Base-by-base conservation (phyloP, 441 rosid genomes). In the Croton setiger region DNA sequence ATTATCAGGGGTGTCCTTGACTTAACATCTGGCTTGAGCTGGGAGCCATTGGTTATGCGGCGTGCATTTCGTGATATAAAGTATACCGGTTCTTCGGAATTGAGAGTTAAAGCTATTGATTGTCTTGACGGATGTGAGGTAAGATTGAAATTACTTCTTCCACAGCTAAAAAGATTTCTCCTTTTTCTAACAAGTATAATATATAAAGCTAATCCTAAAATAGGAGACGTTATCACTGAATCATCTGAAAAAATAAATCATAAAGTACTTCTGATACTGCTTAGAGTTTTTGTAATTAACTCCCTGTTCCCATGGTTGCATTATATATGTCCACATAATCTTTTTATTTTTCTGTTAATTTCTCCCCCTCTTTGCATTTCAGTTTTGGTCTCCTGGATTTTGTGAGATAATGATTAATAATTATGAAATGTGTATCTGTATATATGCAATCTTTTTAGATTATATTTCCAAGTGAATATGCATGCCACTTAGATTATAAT, bases 41-140 rank as follows among this genome's bases (percentile, higher is more conserved):
- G 92, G 96, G 96, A 88, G 60, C 96, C 96, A 57, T 74, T 80
- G 85, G 92, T 88, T 62, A 85, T 88, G 92, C 82, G 83, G 82
- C 91, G 90, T 64, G 94, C 92, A 44, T 82, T 83, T 69, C 90
- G 90, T 60, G 85, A 84, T 72, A 68, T 67, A 20, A 76, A 60
- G 14, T 69, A 76, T 68, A n/a, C 73, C 74, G 82, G 47, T 2
- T 3, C 27, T 4, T 10, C 33, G 49, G 80, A 74, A 58, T 70
- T 77, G 64, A 75, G 76, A 35, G 93, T 86, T 20, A 63, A 67
- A 60, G 88, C 88, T 57, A 63, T 82, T 76, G 86, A 91, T 65
- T 88, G 92, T 79, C 72, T 88, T 78, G 87, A 83, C 70, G 83
- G 75, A 68, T 82, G 89, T 70, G 80, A 83, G 97, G 97, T 88